Evolutionary conservation across 2,329 filamentous ascomycete species (phyloP).

Genomic region (Alternaria dauci): DNA sequence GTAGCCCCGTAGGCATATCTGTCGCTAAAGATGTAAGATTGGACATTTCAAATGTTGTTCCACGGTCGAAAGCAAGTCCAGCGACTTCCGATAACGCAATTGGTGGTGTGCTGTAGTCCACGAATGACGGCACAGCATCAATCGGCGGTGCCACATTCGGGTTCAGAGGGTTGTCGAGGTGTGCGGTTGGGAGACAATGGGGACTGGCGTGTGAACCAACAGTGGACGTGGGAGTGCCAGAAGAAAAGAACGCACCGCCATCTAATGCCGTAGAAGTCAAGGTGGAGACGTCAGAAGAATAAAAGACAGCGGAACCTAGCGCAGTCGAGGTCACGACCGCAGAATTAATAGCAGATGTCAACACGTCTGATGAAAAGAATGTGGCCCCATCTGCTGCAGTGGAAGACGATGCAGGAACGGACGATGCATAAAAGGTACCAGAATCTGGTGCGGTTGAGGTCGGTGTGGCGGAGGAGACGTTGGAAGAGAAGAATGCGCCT

Average conservation of each 20-base stretch:
- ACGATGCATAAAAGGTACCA: neutral
- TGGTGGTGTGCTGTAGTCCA: neutral
- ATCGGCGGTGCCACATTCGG: neutral
- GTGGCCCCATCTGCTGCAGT: neutral
- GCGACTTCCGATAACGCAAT: neutral
- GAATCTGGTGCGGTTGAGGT: neutral
- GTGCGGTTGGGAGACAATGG: neutral
- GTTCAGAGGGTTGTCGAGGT: neutral
- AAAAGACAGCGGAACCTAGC: neutral
- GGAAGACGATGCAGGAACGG: neutral
- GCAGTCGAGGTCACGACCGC: neutral
- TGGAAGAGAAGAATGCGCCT: neutral
- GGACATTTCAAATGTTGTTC: neutral
- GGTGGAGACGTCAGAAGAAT: neutral
- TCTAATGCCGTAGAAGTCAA: neutral
- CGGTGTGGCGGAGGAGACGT: neutral
- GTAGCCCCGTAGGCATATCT: neutral
- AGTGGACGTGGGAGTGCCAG: neutral
- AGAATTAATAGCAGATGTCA: neutral
- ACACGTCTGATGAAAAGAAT: neutral
- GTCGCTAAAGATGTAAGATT: neutral
- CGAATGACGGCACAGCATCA: neutral
- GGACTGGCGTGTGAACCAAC: neutral
- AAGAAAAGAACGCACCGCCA: neutral
- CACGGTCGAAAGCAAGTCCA: neutral